Percentiles rank a stretch among this genome's conserved stretches.
These are phyloP conservation scores for Raffaelea albimanens DNA, from an alignment of 2,329 filamentous ascomycete genomes.

Conservation along the genomic window DNA sequence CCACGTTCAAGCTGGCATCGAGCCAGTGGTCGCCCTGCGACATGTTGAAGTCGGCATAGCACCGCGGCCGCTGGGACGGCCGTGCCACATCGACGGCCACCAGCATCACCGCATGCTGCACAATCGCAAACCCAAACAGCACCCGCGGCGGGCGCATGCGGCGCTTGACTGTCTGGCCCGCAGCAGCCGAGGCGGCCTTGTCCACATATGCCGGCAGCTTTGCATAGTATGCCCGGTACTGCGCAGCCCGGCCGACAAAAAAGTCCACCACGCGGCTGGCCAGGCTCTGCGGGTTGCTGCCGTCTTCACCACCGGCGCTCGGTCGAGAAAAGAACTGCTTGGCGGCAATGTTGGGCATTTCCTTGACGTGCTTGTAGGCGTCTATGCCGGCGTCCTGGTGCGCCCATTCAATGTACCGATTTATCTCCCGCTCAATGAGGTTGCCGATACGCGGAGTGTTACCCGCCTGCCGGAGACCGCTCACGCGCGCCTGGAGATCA, in stretches of 20 bases:
- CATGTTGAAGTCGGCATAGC: constrained; percentile 21
- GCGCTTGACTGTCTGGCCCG: background rate
- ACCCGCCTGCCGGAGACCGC: constrained; percentile 21
- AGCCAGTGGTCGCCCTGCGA: constrained; percentile 24
- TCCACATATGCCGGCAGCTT: constrained; percentile 5
- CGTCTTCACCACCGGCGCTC: background rate
- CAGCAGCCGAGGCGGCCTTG: background rate
- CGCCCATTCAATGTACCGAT: constrained; percentile 23
- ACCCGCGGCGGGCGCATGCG: constrained; percentile 17
- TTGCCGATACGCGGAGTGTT: constrained; percentile 17
- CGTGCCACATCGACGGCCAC: constrained; percentile 31
- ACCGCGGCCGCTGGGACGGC: constrained; percentile 17
- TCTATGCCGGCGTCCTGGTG: constrained; percentile 20
- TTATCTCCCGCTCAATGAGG: constrained; percentile 20
- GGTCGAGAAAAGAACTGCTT: constrained; percentile 8
- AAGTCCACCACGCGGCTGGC: constrained; percentile 10
- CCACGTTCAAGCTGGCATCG: constrained; percentile 24
- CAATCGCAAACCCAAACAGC: constrained; percentile 34
- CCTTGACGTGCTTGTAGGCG: constrained; percentile 9
- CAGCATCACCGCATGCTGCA: constrained; percentile 36
- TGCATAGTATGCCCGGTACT: constrained; percentile 13
- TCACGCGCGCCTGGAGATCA: constrained; percentile 21
- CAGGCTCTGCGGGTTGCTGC: constrained; percentile 4
- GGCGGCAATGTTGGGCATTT: constrained; percentile 28
- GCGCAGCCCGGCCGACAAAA: constrained; percentile 11